Evolutionary conservation across 441 rosid species (phyloP).

Genomic region (Kokia cookei): DNA sequence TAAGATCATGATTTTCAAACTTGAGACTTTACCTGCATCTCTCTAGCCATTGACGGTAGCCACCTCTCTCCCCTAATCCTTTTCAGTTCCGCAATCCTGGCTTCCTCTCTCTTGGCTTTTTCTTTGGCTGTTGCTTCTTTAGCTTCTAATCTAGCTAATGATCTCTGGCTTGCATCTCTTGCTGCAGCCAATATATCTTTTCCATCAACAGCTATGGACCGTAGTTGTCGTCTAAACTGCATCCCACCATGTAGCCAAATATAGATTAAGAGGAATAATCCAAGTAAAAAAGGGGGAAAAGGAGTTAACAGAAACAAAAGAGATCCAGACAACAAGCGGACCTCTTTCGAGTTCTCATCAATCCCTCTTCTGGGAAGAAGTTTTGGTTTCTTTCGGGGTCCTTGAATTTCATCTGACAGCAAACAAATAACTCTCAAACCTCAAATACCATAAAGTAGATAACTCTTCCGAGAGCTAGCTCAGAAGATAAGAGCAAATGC

Average conservation of each 20-base stretch:
- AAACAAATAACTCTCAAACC: constrained; percentile 14
- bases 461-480: not conserved
- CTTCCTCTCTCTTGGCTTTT: constrained; percentile 73
- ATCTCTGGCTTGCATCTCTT: constrained; percentile 36
- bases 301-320: not conserved
- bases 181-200: constrained; percentile 57
- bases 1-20: not conserved
- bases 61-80: constrained; percentile 72
- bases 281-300: not conserved
- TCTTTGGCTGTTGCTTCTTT: constrained; percentile 60
- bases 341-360: constrained; percentile 66
- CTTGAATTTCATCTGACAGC: constrained; percentile 50
- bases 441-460: not conserved
- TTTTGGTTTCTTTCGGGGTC: constrained; percentile 75
- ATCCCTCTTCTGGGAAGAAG: constrained; percentile 44
- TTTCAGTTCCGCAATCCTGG: constrained; percentile 68
- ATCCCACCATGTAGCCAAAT: not conserved
- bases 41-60: constrained; percentile 65
- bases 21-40: constrained; percentile 36
- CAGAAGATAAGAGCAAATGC: not conserved
- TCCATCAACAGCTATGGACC: constrained; percentile 61
- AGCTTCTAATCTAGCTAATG: constrained; percentile 57
- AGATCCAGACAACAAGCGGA: constrained; percentile 12
- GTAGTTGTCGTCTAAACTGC: constrained; percentile 56
- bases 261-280: not conserved